These are phyloP conservation scores for Eucalyptus lansdowneana DNA, from an alignment of 345 rosid species.

Conservation along the genomic window DNA sequence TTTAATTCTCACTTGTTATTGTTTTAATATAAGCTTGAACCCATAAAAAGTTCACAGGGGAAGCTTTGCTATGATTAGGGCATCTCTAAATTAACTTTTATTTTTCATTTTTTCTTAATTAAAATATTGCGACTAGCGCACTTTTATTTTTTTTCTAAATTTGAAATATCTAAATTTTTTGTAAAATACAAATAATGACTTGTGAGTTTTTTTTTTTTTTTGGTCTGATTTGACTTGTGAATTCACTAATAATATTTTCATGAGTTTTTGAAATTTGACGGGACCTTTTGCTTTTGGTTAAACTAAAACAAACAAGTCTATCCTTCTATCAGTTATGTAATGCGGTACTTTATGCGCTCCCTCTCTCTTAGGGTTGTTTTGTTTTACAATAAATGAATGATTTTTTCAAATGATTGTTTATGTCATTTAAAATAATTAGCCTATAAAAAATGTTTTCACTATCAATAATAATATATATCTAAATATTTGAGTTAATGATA, in stretches of 20 bases:
- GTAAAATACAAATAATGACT: not conserved
- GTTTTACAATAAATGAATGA: no score
- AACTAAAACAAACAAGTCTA: not conserved
- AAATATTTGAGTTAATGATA: rapidly evolving
- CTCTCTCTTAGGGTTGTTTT: not conserved
- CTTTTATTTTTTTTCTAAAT: not conserved
- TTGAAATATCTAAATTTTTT: not conserved
- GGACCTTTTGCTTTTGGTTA: not conserved
- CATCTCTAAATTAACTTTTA: not conserved
- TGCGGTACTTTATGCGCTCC: not conserved
- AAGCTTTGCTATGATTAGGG: not conserved
- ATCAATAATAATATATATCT: rapidly evolving
- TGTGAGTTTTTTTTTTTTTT: not conserved
- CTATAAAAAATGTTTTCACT: rapidly evolving
- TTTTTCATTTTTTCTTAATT: not conserved
- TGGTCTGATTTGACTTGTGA: not conserved
- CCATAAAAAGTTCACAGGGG: not conserved
- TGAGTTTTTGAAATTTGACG: not conserved
- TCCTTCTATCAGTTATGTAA: not conserved
- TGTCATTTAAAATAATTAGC: no score
- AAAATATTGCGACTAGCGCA: not conserved
- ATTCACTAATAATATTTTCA: not conserved
- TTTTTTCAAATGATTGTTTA: no score
- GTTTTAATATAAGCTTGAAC: not conserved
- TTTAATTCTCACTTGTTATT: not conserved